Evolutionary conservation across 164 flowering plant genomes (phyloP), one percentile per base, ranked within the genome.

Genomic region (Piper betle): DNA sequence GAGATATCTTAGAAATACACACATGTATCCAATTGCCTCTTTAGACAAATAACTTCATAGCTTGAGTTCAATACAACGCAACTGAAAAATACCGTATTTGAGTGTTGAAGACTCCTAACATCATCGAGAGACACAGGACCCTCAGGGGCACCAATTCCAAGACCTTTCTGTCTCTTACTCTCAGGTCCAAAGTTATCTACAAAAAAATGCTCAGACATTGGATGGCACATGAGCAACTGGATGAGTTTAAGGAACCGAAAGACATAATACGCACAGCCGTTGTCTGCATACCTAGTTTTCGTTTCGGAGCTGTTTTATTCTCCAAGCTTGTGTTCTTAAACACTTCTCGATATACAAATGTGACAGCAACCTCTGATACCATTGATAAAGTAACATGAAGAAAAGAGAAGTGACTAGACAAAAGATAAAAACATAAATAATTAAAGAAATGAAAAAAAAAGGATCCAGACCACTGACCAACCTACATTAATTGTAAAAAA

Each of bases 71-170:
- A 15, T 46, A 5, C 60, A 3, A 11, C 1, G 16, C 42, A 58
- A 16, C 6, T 15, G 16, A 40, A 65, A 60, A 16, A 68, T 84
- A 93, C 99, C 95, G 67, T 79, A 64, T 93, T 93, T 65, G 99
- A 93, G 59, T 87, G 77, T 65, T 90, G 97, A 73, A 93, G 91
- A 61, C 88, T 88, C 64, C 92, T 79, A 68, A 93, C 90, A 81
- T 93, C 99, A 81, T 90, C 96, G 58, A 93, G 95, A 61, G 92
- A 88, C 60, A 93, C 71, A 53, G 99, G 99, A 67, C 99, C 99
- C 65, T 88, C 97, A 64, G 91, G 84, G 69, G 88, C 86, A 71
- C 96, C 96, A 68, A 93, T 82, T 55, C 97, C 99, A 67, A 90
- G 82, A 66, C 97, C 97, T 76, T 83, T 88, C 37, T 74, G 62